A percentile compares a stretch with the other conserved stretches of the same genome.
Conservation (phyloP, 768 basidiomycete genomes). For the Trametes villosa region DNA sequence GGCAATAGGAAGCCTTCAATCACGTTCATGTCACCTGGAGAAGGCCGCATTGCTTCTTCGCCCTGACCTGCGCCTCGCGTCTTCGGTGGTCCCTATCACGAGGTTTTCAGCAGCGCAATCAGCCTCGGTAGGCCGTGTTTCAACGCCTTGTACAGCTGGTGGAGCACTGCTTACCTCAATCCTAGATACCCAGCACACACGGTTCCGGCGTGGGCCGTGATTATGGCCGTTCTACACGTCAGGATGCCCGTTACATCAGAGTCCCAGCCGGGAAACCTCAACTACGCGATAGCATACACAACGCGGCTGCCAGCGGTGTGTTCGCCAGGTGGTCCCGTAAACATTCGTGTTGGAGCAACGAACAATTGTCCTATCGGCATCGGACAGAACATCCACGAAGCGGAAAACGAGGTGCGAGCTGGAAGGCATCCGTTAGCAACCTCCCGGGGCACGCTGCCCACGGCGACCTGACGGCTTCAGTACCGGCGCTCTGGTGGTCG, state of each 20-base stretch:
- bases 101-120: not conserved
- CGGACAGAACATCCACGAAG: no score
- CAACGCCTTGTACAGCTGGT: not conserved
- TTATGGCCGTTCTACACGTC: no score
- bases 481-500: not conserved
- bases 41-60: not conserved
- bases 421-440: not conserved
- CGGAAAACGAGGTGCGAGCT: not conserved
- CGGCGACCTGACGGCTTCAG: not conserved
- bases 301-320: no score
- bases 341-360: no score
- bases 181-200: no score
- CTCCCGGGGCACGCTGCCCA: not conserved
- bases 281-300: no score
- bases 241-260: no score
- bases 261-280: no score
- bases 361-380: no score
- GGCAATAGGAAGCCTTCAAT: not conserved
- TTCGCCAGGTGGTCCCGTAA: no score
- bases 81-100: not conserved
- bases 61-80: constrained; percentile 11
- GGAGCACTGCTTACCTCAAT: not conserved
- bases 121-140: not conserved
- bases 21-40: not conserved
- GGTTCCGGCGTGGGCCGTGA: no score